Conservation (phyloP, 805 yeast genomes). For the Hanseniaspora pseudoguilliermondii region DNA sequence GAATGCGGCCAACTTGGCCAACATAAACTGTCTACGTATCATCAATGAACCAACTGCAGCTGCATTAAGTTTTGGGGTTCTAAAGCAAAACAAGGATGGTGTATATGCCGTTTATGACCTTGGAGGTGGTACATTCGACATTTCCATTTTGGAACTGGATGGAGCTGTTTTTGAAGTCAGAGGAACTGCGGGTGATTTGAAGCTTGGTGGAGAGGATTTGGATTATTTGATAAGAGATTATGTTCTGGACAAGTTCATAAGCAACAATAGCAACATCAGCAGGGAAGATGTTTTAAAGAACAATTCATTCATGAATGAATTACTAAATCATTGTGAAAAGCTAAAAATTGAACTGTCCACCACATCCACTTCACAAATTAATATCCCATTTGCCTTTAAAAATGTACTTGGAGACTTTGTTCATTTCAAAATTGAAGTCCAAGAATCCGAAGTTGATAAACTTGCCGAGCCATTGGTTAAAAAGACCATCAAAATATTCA, state of each 20-base stretch:
- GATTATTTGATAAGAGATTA: conserved; percentile 50
- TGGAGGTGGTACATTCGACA: conserved; percentile 81
- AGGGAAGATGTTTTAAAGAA: conserved; percentile 31
- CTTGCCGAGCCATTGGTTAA: conserved; percentile 55
- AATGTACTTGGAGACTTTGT: conserved; percentile 27
- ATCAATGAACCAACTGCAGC: conserved; percentile 81
- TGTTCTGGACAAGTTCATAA: conserved; percentile 46
- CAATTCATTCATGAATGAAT: conserved; percentile 53
- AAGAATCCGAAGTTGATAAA: conserved; percentile 55
- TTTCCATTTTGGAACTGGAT: conserved; percentile 63
- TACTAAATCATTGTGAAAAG: conserved; percentile 67
- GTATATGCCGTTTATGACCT: conserved; percentile 49
- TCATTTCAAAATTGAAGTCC: conserved; percentile 45
- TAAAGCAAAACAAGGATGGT: conserved; percentile 29
- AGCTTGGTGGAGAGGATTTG: conserved; percentile 77
- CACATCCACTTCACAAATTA: conserved; percentile 46
- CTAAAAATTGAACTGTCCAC: conserved; percentile 66
- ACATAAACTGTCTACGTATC: conserved; percentile 60
- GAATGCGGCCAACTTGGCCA: conserved; percentile 63
- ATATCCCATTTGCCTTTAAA: conserved; percentile 55
- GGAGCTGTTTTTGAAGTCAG: conserved; percentile 72
- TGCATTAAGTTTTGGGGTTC: conserved; percentile 69
- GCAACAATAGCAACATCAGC: conserved; percentile 31
- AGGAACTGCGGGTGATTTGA: conserved; percentile 76
- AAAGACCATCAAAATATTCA: conserved; percentile 59